Percentiles rank a stretch among this genome's conserved stretches.
phyloP scores from a whole-genome alignment of 2,329 filamentous ascomycete genomes.

The Claviceps pazoutovae region DNA sequence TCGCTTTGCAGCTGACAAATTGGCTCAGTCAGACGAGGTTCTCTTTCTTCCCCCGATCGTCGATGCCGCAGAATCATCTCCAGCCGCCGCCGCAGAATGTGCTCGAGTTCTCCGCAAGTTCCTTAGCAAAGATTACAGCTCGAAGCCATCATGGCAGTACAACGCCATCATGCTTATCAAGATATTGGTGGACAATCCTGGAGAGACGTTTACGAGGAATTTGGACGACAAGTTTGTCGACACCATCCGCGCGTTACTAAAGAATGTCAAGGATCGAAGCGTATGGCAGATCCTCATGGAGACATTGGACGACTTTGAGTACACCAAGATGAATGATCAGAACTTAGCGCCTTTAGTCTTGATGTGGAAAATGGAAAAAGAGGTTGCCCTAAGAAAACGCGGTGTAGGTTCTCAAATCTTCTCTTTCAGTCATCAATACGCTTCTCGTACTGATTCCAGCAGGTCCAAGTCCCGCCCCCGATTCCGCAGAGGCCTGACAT shows the following conservation, averaged over 20 bases:
- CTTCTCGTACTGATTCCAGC: neutral
- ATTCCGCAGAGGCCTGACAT: constrained; percentile 8
- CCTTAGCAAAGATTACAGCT: constrained; percentile 56
- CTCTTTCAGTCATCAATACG: neutral
- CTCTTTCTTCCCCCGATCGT: constrained; percentile 87
- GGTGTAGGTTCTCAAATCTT: constrained; percentile 27
- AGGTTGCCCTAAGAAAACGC: constrained; percentile 39
- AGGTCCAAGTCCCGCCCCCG: constrained; percentile 11
- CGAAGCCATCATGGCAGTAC: constrained; percentile 64
- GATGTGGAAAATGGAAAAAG: constrained; percentile 88
- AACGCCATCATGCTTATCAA: constrained; percentile 92
- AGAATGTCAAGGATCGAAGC: constrained; percentile 54
- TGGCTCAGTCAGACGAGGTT: constrained; percentile 66
- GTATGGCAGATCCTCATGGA: constrained; percentile 81
- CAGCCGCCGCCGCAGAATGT: constrained; percentile 68
- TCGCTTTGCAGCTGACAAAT: neutral
- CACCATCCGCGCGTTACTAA: constrained; percentile 60
- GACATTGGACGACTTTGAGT: constrained; percentile 66
- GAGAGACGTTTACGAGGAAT: constrained; percentile 78
- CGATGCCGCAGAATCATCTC: constrained; percentile 86
- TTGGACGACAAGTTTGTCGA: constrained; percentile 74
- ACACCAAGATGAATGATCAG: constrained; percentile 58
- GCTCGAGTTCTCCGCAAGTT: constrained; percentile 72
- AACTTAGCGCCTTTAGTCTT: constrained; percentile 55
- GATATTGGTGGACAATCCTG: constrained; percentile 86